These are phyloP conservation scores for Aspergillaceae sp. DNA, from an alignment of 2,329 filamentous ascomycete genomes.

Conservation along the genomic window DNA sequence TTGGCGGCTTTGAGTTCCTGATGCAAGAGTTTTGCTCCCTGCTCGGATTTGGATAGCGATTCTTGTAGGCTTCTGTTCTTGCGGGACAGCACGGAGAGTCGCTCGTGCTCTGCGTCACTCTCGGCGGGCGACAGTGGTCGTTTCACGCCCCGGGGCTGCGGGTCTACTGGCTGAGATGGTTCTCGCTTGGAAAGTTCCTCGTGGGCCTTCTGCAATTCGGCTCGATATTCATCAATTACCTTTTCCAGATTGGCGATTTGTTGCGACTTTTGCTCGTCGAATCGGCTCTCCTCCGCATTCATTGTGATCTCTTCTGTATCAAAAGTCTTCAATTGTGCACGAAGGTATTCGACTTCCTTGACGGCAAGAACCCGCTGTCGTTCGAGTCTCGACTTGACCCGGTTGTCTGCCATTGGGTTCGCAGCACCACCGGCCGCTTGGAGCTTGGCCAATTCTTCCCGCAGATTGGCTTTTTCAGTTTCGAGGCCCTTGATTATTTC, in stretches of 20 bases:
- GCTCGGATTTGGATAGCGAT: conserved; percentile 61
- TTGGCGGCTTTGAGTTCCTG: conserved; percentile 65
- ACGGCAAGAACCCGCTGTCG: conserved; percentile 75
- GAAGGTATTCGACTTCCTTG: conserved; percentile 90
- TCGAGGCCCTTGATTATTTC: conserved; percentile 64
- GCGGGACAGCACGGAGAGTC: conserved; percentile 72
- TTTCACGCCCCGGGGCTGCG: conserved; percentile 49
- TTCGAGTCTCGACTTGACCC: conserved; percentile 67
- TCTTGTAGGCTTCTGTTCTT: conserved; percentile 83
- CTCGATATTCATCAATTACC: conserved; percentile 79
- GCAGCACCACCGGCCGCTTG: conserved; percentile 42
- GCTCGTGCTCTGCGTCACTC: conserved; percentile 52
- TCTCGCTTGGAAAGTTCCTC: conserved; percentile 64
- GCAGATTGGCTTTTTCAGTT: conserved; percentile 56
- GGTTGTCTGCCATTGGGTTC: conserved; percentile 49
- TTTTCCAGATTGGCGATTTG: conserved; percentile 74
- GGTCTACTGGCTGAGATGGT: conserved; percentile 30
- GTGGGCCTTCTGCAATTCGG: conserved; percentile 66
- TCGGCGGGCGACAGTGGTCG: conserved; percentile 53
- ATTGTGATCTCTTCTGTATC: conserved; percentile 84
- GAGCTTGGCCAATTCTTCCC: conserved; percentile 61
- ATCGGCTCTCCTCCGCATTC: conserved; percentile 58
- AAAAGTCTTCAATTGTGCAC: conserved; percentile 81
- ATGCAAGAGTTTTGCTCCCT: conserved; percentile 60
- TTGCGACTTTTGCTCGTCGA: conserved; percentile 64